These are phyloP conservation scores for Crucibulum laeve DNA, from an alignment of 768 basidiomycete species.

Conservation along the genomic window DNA sequence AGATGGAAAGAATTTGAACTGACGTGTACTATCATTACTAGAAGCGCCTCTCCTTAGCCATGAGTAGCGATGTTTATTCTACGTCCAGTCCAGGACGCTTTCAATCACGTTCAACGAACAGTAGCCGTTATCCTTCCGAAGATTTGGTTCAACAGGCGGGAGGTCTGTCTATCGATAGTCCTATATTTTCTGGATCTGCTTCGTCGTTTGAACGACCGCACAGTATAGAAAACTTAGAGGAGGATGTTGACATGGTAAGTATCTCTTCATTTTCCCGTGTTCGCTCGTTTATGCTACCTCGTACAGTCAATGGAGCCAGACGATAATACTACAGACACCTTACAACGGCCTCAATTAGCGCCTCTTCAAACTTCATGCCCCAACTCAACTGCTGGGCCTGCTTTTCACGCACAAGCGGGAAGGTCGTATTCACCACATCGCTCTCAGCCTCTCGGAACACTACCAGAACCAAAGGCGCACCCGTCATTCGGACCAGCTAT, in stretches of 20 bases:
- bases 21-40: no score
- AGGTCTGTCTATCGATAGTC: slow-evolving; percentile 61
- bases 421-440: background rate
- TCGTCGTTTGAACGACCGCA: slow-evolving; percentile 10
- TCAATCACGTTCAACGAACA: slow-evolving; percentile 12
- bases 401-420: background rate
- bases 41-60: slow-evolving; percentile 56
- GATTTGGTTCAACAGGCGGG: slow-evolving; percentile 76
- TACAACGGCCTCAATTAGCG: background rate
- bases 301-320: slow-evolving; percentile 22
- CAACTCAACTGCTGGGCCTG: background rate
- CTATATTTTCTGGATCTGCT: slow-evolving; percentile 21
- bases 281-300: slow-evolving; percentile 2
- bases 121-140: slow-evolving; percentile 46
- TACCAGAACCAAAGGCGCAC: background rate
- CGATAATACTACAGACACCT: slow-evolving; percentile 10
- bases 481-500: slow-evolving; percentile 17
- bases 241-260: slow-evolving; percentile 55
- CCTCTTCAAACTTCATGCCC: background rate
- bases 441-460: background rate
- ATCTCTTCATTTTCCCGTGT: slow-evolving; percentile 3
- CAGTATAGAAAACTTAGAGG: slow-evolving; percentile 7
- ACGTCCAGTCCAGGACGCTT: background rate
- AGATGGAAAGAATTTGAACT: no score
- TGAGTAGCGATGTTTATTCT: background rate